Evolutionary conservation across 2,329 filamentous ascomycete species (phyloP).

Genomic region (Didymella glomerata): DNA sequence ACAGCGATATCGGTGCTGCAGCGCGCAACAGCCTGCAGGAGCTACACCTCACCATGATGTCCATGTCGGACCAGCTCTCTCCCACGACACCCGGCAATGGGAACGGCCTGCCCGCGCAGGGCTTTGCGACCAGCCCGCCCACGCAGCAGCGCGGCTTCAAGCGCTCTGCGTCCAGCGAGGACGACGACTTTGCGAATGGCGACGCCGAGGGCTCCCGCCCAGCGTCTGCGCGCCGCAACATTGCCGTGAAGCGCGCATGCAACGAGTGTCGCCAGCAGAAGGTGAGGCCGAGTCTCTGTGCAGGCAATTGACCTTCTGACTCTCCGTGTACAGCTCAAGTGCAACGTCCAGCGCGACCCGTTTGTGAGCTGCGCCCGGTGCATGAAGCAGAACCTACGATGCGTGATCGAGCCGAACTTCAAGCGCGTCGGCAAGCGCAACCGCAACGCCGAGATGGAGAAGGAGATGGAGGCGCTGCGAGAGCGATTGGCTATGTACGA

Average conservation of each 20-base stretch:
- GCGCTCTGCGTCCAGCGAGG: conserved; percentile 49
- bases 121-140: conserved; percentile 42
- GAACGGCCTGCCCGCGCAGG: conserved; percentile 34
- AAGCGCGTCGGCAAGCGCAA: conserved; percentile 84
- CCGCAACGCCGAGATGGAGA: conserved; percentile 87
- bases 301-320: not conserved
- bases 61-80: conserved; percentile 29
- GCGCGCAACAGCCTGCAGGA: conserved; percentile 24
- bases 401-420: conserved; percentile 88
- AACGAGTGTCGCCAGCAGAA: conserved; percentile 89
- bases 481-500: conserved; percentile 66
- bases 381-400: conserved; percentile 79
- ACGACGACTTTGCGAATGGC: conserved; percentile 44
- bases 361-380: conserved; percentile 81
- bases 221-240: conserved; percentile 43
- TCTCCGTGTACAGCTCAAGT: conserved; percentile 69
- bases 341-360: conserved; percentile 83
- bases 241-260: conserved; percentile 73
- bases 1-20: conserved; percentile 32
- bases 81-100: conserved; percentile 43
- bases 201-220: conserved; percentile 38
- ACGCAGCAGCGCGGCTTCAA: conserved; percentile 47
- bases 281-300: conserved; percentile 57
- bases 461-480: conserved; percentile 72
- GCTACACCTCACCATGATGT: conserved; percentile 19